A percentile compares a stretch with the other conserved stretches of the same genome.
Evolutionary conservation across 345 rosid species (phyloP).

Genomic region (Carallia brachiata): DNA sequence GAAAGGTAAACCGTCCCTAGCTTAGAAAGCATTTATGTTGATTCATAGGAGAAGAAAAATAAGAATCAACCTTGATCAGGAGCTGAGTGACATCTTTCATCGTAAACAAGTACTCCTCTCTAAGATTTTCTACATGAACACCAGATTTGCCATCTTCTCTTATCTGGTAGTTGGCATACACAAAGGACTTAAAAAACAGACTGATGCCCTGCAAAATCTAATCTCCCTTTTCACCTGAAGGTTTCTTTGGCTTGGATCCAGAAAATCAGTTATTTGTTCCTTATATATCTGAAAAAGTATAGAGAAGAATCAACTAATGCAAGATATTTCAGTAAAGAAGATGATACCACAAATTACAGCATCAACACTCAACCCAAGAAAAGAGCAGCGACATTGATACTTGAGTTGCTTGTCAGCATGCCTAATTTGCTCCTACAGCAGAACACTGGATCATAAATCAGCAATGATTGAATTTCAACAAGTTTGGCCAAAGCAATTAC

Average conservation of each 20-base stretch:
- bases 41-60: constrained; percentile 16
- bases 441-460: constrained; percentile 16
- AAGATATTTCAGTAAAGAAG: constrained; percentile 1
- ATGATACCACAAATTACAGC: constrained; percentile 4
- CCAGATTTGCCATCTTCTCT: constrained; percentile 97
- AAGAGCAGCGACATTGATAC: constrained; percentile 95
- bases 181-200: constrained; percentile 12
- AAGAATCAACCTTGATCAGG: constrained; percentile 62
- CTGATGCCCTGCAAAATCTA: constrained; percentile 11
- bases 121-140: constrained; percentile 84
- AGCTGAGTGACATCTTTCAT: constrained; percentile 82
- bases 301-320: constrained; percentile 15
- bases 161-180: constrained; percentile 56
- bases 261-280: constrained; percentile 94
- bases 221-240: constrained; percentile 56
- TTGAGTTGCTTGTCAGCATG: constrained; percentile 79
- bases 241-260: constrained; percentile 84
- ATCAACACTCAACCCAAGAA: constrained; percentile 64
- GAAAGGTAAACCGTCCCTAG: background rate
- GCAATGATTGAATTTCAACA: constrained; percentile 6
- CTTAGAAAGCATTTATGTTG: constrained; percentile 2
- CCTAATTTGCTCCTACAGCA: constrained; percentile 77
- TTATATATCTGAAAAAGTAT: constrained; percentile 77
- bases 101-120: constrained; percentile 68
- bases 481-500: constrained; percentile 17